Evolutionary conservation across 768 basidiomycete genomes (phyloP), one percentile per base, ranked within the genome.

Genomic region (Vishniacozyma victoriae): DNA sequence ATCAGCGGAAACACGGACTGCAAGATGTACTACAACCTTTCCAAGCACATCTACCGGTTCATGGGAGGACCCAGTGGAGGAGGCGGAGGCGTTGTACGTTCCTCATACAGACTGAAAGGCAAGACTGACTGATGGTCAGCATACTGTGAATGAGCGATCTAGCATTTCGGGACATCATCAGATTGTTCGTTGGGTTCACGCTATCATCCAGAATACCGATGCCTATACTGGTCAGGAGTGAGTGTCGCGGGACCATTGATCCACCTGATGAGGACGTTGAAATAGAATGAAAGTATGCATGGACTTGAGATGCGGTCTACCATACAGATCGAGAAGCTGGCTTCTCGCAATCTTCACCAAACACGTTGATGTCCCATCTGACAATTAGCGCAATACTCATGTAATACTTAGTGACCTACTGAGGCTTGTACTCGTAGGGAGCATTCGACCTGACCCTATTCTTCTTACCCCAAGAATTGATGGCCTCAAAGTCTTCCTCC

Each of bases 401-500:
- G n/a, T 33, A 9, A 33, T 9, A 9, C 29, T 33, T 33, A 9
- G 29, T 33, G 29, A 53, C 51, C 49, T 25, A 52, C 50, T 72
- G 72, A 2, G 81, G 79, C 1, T 69, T 66, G 72, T 80, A 86
- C 12, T 73, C 76, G 61, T 72, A 73, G 0, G 86, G 86, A 46
- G 78, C 80, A 70, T 87, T 87, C 75, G 77, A 82, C 37, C 80
- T 79, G 65, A 46, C 76, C 29, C 74, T 73, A 50, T 78, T 78
- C 41, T 72, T 72, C 44, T 75, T 67, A 1, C 80, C 82, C 36
- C 84, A 70, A 12, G 73, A 72, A 12, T 70, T 72, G 54, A 87
- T 73, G 60, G 73, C 77, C 52, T 85, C 77, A 55, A 80, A 85
- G 62, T 87, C 84, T 45, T 80, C 82, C 57, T 80, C 63, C 64